Percentiles rank a stretch among this genome's conserved stretches.
Evolutionary conservation across 2,329 filamentous ascomycete species (phyloP).

Genomic region (Alternaria viburni): DNA sequence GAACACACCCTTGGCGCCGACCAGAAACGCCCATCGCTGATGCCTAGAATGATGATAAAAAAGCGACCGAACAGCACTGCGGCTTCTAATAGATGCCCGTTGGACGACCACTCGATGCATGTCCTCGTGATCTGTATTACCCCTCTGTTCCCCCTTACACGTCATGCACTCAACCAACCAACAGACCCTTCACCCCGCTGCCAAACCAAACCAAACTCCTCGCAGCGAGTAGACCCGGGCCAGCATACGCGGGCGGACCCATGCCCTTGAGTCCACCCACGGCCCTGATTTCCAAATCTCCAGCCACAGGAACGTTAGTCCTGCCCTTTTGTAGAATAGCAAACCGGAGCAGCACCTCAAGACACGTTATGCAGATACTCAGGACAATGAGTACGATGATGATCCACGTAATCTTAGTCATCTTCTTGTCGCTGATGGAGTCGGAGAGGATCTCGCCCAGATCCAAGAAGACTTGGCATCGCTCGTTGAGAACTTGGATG

Average conservation of each 20-base stretch:
- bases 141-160: not conserved
- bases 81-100: not conserved
- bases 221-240: slow-evolving; percentile 35
- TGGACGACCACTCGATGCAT: not conserved
- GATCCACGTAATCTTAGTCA: slow-evolving; percentile 97
- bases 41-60: not conserved
- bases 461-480: slow-evolving; percentile 94
- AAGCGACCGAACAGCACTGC: not conserved
- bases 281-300: not conserved
- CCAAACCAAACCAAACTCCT: slow-evolving; percentile 33
- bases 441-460: slow-evolving; percentile 94
- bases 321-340: slow-evolving; percentile 43
- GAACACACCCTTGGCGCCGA: not conserved
- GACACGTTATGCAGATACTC: slow-evolving; percentile 88
- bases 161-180: slow-evolving; percentile 2
- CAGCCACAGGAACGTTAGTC: slow-evolving; percentile 7
- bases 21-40: not conserved
- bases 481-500: slow-evolving; percentile 95
- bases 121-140: not conserved
- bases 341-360: slow-evolving; percentile 87
- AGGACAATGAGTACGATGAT: slow-evolving; percentile 92
- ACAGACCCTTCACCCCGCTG: slow-evolving; percentile 23
- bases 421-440: slow-evolving; percentile 90
- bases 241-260: slow-evolving; percentile 27
- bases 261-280: slow-evolving; percentile 15